Evolutionary conservation across 1,284 basidiomycete species (phyloP), one percentile per base, ranked within the genome.

Genomic region (Thelephora terrestris): DNA sequence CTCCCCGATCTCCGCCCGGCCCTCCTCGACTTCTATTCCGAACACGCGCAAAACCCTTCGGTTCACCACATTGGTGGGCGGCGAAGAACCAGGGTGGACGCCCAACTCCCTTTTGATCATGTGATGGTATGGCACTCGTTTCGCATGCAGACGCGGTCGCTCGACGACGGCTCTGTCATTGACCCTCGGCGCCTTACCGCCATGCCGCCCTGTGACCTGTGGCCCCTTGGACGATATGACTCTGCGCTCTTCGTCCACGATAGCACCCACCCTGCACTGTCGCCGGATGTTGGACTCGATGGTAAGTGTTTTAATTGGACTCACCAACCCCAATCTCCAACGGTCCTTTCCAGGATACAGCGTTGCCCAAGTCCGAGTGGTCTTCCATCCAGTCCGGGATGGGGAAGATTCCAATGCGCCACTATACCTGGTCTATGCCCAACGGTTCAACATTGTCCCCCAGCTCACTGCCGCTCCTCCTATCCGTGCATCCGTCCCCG

Each of bases 31-130:
- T 39, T 18, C 37, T 7, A 5, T 27, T 10, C 5, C 21, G 5
- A 39, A 39, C 37, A 39, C n/a, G 6, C 7, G 5, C 17, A 14
- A 18, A 18, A 18, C n/a, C 37, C n/a, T 32, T 21, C 53, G 5
- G 44, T 65, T 18, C 57, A 62, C 18, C 46, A 58, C 1, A 54
- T 55, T 29, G 52, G 21, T 62, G 60, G 58, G 59, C 63, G n/a
- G 21, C 37, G 1, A 59, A 55, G 45, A 60, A 61, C 4, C 45
- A 64, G 5, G 24, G 50, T 45, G 63, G 64, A 62, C 47, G 38
- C 37, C 14, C n/a, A 17, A 7, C 37, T 39, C 21, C 37, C 37
- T 18, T 39, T 39, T 21, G 39, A 29, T 47, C 44, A 46, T 16
- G 49, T 43, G 47, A 48, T 29, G 46, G 37, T 35, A 24, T 21